Percentiles rank a stretch among this genome's conserved stretches.
phyloP scores from a whole-genome alignment of 139 green algal genomes.

The Micractinium sp. region DNA sequence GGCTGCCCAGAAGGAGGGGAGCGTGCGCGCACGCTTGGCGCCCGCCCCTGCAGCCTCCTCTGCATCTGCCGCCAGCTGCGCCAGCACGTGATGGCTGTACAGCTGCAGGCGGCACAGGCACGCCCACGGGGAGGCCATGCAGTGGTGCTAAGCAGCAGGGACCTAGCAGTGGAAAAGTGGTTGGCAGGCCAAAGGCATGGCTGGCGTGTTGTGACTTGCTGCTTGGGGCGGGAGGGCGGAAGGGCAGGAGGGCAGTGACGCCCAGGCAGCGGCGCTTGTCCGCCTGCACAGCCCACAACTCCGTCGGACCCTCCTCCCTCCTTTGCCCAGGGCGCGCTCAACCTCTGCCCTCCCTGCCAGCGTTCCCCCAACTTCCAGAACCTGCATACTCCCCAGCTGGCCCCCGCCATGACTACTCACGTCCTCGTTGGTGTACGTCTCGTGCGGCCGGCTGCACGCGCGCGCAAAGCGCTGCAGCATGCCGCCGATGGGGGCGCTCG shows the following conservation, averaged over 20 bases:
- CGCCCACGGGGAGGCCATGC: background rate
- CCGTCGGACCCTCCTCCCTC: too few relatives aligned
- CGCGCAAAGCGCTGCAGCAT: slow-evolving; percentile 67
- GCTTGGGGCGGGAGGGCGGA: too few relatives aligned
- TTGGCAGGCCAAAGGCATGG: background rate
- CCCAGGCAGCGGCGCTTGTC: too few relatives aligned
- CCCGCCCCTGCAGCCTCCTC: slow-evolving; percentile 12
- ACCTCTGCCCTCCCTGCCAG: background rate
- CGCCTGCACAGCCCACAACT: too few relatives aligned
- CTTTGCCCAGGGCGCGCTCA: too few relatives aligned
- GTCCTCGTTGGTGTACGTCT: slow-evolving; percentile 68
- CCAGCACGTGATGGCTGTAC: slow-evolving; percentile 61
- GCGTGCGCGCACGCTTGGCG: slow-evolving; percentile 16
- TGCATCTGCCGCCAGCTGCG: slow-evolving; percentile 31
- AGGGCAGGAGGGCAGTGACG: too few relatives aligned
- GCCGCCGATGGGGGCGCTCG: slow-evolving; percentile 67
- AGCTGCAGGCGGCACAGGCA: slow-evolving; percentile 36
- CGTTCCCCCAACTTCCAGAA: too few relatives aligned
- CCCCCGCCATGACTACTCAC: slow-evolving; percentile 28
- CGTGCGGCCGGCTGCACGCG: slow-evolving; percentile 62
- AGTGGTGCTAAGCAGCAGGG: background rate
- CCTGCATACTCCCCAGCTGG: too few relatives aligned
- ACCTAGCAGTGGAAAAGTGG: background rate
- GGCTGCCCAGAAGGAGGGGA: slow-evolving; percentile 33
- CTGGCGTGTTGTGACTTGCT: too few relatives aligned